Evolutionary conservation across 805 yeast genomes (phyloP).

Genomic region (Grigorovia transvaalensis): DNA sequence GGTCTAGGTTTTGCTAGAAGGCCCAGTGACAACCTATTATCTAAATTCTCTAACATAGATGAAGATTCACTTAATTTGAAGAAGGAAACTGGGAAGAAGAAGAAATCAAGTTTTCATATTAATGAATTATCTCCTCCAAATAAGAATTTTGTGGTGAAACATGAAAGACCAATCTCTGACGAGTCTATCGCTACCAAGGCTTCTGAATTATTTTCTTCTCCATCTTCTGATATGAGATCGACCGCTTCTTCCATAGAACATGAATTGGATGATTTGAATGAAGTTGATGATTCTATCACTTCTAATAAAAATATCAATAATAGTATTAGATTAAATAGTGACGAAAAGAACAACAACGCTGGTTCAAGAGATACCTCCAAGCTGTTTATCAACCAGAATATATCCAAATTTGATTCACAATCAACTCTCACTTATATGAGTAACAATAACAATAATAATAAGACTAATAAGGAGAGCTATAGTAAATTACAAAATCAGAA

Average conservation of each 20-base stretch:
- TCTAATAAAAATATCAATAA: background rate
- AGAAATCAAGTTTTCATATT: background rate
- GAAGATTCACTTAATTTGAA: background rate
- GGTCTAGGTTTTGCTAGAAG: constrained; percentile 24
- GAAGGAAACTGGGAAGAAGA: background rate
- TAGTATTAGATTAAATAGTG: too few species aligned
- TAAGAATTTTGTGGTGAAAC: constrained; percentile 10
- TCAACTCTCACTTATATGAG: background rate
- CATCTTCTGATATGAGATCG: constrained; percentile 19
- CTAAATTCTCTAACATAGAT: constrained; percentile 6
- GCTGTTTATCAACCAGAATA: constrained; percentile 2
- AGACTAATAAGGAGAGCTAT: background rate
- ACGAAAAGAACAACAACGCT: background rate
- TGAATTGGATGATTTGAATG: constrained; percentile 10
- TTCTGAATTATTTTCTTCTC: constrained; percentile 23
- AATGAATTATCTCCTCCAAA: constrained; percentile 18
- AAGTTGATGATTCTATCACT: too few species aligned
- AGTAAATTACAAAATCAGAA: background rate
- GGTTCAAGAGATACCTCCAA: constrained; percentile 3
- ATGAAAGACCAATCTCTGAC: constrained; percentile 24
- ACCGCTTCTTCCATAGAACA: constrained; percentile 22
- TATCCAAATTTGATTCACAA: background rate
- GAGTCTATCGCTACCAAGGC: constrained; percentile 24
- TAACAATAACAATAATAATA: background rate
- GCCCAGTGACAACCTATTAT: constrained; percentile 26